Conservation (phyloP, 2,329 filamentous ascomycete genomes). For the Coniella lustricola region DNA sequence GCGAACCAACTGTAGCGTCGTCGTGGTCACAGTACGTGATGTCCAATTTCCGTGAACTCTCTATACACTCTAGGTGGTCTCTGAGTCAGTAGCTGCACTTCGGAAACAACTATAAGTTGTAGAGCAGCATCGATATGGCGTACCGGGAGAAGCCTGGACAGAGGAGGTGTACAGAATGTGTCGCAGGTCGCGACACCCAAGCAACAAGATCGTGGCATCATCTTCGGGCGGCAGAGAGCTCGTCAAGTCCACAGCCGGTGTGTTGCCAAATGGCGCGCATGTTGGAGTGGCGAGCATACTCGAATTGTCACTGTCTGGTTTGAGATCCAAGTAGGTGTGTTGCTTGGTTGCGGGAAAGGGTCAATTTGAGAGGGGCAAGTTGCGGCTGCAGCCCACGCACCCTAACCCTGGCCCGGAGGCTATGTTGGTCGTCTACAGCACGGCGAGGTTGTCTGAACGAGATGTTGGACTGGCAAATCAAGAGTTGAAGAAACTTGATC, state of each 20-base stretch:
- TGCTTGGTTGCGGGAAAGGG: too few relatives aligned
- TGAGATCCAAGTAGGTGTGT: too few relatives aligned
- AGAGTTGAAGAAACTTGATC: too few relatives aligned
- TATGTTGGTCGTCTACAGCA: too few relatives aligned
- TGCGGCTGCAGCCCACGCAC: too few relatives aligned
- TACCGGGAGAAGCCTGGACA: conserved; percentile 31
- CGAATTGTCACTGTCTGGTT: too few relatives aligned
- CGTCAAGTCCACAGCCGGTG: conserved; percentile 43
- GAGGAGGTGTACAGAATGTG: conserved; percentile 50
- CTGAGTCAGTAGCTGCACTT: neutral
- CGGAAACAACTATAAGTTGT: neutral
- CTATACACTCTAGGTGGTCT: neutral
- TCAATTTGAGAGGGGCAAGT: too few relatives aligned
- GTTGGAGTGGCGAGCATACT: too few relatives aligned
- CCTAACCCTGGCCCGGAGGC: too few relatives aligned
- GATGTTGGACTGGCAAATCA: too few relatives aligned
- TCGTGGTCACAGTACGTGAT: conserved; percentile 51
- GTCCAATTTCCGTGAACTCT: conserved; percentile 38
- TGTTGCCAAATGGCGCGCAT: conserved; percentile 49
- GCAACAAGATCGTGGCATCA: conserved; percentile 42
- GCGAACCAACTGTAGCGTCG: conserved; percentile 40
- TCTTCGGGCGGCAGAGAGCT: conserved; percentile 40
- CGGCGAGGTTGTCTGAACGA: too few relatives aligned
- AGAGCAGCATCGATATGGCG: conserved; percentile 12
- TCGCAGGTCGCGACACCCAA: conserved; percentile 51